Conservation (phyloP, 2,329 filamentous ascomycete species). For the Botryotinia calthae region DNA sequence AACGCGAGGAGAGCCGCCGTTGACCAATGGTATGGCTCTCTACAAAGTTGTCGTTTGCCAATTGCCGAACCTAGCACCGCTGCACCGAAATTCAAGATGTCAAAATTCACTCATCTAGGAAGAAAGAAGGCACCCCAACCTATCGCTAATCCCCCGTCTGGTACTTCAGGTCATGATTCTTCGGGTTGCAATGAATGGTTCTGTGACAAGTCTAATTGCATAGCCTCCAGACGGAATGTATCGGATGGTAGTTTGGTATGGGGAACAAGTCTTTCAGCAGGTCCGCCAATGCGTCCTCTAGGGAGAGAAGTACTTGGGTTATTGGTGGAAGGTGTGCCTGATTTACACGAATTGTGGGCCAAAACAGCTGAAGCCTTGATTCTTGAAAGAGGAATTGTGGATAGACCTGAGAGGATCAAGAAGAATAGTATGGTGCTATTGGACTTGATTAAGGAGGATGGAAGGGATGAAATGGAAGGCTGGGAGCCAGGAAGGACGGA, state of each 20-base stretch:
- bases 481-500: slow-evolving; percentile 43
- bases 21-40: slow-evolving; percentile 56
- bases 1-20: slow-evolving; percentile 58
- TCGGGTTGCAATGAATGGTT: slow-evolving; percentile 39
- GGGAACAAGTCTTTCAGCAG: slow-evolving; percentile 56
- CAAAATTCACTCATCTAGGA: slow-evolving; percentile 47
- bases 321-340: slow-evolving; percentile 55
- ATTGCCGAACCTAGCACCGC: slow-evolving; percentile 33
- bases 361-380: slow-evolving; percentile 62
- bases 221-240: slow-evolving; percentile 29
- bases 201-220: slow-evolving; percentile 38
- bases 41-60: slow-evolving; percentile 45
- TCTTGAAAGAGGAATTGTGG: slow-evolving; percentile 57
- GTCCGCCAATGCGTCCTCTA: slow-evolving; percentile 61
- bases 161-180: slow-evolving; percentile 28
- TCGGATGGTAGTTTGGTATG: slow-evolving; percentile 49
- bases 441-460: slow-evolving; percentile 62
- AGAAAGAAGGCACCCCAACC: slow-evolving; percentile 49
- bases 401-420: slow-evolving; percentile 58
- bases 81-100: slow-evolving; percentile 51
- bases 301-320: slow-evolving; percentile 49
- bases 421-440: slow-evolving; percentile 61
- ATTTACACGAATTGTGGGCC: slow-evolving; percentile 60
- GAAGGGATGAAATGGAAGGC: slow-evolving; percentile 57
- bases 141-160: slow-evolving; percentile 7